Evolutionary conservation across 176 grass and related monocot species (phyloP).

Genomic region (Triticum urartu): DNA sequence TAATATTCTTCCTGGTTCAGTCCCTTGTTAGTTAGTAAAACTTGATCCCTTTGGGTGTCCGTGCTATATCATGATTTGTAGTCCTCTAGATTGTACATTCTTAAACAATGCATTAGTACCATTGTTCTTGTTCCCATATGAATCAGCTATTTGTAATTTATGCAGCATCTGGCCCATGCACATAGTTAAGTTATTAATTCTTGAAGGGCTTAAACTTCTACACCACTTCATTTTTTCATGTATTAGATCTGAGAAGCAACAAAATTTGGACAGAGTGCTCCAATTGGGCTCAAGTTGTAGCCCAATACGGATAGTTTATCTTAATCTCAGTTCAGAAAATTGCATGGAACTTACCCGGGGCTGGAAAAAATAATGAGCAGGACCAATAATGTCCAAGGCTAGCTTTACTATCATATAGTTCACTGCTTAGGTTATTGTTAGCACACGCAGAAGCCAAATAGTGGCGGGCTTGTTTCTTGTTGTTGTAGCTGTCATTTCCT

Average conservation of each 20-base stretch:
- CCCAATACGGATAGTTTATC: neutral
- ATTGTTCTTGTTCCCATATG: neutral
- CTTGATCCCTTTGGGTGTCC: neutral
- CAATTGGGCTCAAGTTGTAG: neutral
- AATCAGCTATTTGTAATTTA: neutral
- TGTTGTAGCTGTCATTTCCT: neutral
- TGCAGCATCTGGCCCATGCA: neutral
- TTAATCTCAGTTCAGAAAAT: neutral
- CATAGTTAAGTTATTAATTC: neutral
- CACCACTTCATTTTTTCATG: neutral
- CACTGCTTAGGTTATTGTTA: neutral
- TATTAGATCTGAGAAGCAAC: neutral
- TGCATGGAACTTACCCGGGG: neutral
- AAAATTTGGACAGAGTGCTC: neutral
- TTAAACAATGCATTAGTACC: too few species aligned
- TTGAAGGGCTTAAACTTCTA: neutral
- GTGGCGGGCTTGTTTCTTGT: neutral
- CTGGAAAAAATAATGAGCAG: neutral
- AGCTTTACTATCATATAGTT: neutral
- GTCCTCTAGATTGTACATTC: neutral
- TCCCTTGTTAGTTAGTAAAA: neutral
- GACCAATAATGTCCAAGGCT: neutral
- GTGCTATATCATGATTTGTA: neutral
- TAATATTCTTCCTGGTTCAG: neutral
- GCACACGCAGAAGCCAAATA: neutral